Conservation (phyloP, 306 rosid genomes). For the Sicyos baderoa region DNA sequence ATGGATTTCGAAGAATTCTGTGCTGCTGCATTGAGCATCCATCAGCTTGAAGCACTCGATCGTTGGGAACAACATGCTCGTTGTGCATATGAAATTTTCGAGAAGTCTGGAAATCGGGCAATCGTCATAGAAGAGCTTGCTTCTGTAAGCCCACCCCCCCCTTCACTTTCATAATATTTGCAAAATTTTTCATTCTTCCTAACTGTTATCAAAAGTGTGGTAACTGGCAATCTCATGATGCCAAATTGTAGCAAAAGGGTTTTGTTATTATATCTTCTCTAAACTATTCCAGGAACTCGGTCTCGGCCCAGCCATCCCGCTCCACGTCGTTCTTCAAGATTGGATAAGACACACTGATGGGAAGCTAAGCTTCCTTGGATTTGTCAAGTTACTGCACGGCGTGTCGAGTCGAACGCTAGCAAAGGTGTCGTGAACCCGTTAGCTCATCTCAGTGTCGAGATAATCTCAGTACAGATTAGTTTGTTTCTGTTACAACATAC, state of each 20-base stretch:
- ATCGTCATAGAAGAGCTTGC: constrained; percentile 96
- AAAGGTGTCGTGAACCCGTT: constrained; percentile 45
- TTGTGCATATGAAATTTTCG: constrained; percentile 88
- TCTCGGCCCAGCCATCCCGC: constrained; percentile 94
- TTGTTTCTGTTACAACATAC: constrained; percentile 7
- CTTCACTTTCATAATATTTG: neutral
- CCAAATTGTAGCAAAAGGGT: neutral
- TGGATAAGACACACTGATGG: constrained; percentile 99
- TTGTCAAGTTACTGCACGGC: constrained; percentile 80
- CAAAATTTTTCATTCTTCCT: neutral
- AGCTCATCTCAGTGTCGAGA: neutral
- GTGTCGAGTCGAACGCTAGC: constrained; percentile 67
- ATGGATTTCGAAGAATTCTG: constrained; percentile 98
- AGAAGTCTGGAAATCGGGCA: constrained; percentile 87
- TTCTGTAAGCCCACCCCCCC: constrained; percentile 47
- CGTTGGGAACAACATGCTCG: constrained; percentile 97
- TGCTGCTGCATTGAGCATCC: constrained; percentile 83
- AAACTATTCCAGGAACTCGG: constrained; percentile 62
- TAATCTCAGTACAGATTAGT: neutral
- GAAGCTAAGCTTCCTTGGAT: constrained; percentile 92
- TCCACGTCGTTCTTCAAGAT: constrained; percentile 87
- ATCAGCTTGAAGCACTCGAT: constrained; percentile 96
- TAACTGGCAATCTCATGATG: neutral
- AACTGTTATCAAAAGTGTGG: neutral
- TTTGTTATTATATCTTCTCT: neutral